These are phyloP conservation scores for Harrya chromipes DNA, from an alignment of 768 basidiomycete species.

Conservation along the genomic window DNA sequence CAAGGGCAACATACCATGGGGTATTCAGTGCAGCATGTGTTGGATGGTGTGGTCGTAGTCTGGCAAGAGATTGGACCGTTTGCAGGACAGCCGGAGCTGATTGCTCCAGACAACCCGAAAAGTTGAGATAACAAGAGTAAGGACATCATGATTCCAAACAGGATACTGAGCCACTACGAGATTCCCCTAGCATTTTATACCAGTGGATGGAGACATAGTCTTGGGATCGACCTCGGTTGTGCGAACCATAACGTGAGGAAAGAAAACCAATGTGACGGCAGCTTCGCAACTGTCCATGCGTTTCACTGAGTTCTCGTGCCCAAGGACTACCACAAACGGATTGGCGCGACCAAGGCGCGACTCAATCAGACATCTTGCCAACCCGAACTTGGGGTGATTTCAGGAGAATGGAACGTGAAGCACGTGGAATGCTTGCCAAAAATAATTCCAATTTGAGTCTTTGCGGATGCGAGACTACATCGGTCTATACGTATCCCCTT, in stretches of 20 bases:
- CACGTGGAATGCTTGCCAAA: conserved; percentile 12
- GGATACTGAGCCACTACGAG: not conserved
- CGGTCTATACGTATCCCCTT: conserved; percentile 25
- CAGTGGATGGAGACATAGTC: not conserved
- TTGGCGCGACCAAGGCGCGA: not conserved
- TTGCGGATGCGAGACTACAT: conserved; percentile 21
- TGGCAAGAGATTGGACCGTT: conserved; percentile 52
- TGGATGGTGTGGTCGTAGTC: conserved; percentile 40
- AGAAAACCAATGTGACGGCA: not conserved
- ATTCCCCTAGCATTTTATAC: conserved; percentile 15
- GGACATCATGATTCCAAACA: conserved; percentile 7
- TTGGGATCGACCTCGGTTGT: not conserved
- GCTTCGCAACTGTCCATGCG: not conserved
- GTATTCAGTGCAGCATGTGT: conserved; percentile 63
- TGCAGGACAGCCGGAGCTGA: conserved; percentile 53
- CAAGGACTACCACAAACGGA: not conserved
- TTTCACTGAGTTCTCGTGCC: not conserved
- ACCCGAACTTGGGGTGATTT: not conserved
- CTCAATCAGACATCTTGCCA: not conserved
- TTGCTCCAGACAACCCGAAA: conserved; percentile 16
- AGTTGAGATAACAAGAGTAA: conserved; percentile 22
- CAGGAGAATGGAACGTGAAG: too few relatives aligned
- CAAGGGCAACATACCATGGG: conserved; percentile 49
- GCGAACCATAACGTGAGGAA: not conserved
- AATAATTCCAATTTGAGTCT: conserved; percentile 13